phyloP scores from a whole-genome alignment of 768 basidiomycete species.

The Lactarius pseudohatsudake region DNA sequence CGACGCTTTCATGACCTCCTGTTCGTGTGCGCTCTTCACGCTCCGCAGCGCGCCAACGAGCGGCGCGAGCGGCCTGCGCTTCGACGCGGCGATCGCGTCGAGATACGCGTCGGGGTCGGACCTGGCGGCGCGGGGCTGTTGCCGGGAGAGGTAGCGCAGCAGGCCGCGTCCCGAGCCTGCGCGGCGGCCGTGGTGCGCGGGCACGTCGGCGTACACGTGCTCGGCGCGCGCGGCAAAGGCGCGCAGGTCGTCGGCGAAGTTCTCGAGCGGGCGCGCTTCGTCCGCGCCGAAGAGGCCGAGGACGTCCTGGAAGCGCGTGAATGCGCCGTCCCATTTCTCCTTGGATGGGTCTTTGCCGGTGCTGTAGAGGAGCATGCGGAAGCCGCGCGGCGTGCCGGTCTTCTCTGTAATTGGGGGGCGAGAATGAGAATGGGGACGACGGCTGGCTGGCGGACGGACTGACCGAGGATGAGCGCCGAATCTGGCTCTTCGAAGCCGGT shows the following conservation, averaged over 20 bases:
- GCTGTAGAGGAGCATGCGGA: constrained; percentile 84
- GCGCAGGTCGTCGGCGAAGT: constrained; percentile 59
- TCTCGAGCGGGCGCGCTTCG: constrained; percentile 57
- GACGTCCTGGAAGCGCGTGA: constrained; percentile 67
- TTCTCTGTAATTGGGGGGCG: constrained; percentile 51
- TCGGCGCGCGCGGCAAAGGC: constrained; percentile 49
- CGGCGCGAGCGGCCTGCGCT: constrained; percentile 53
- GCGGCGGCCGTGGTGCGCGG: constrained; percentile 23
- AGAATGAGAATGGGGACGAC: constrained; percentile 11
- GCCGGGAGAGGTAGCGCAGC: constrained; percentile 32
- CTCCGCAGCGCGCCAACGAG: constrained; percentile 70
- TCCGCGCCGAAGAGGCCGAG: constrained; percentile 75
- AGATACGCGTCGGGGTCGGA: constrained; percentile 57
- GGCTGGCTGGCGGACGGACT: constrained; percentile 21
- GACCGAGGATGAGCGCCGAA: constrained; percentile 84
- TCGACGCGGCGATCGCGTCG: constrained; percentile 50
- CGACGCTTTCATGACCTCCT: constrained; percentile 75
- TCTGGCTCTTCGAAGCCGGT: constrained; percentile 96
- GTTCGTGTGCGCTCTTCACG: constrained; percentile 80
- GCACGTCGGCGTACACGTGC: constrained; percentile 44
- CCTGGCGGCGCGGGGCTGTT: constrained; percentile 30
- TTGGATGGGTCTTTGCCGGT: constrained; percentile 68
- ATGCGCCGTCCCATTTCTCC: constrained; percentile 93
- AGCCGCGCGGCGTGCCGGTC: constrained; percentile 67
- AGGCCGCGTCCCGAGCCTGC: constrained; percentile 5